These are phyloP conservation scores for Trapa incisa DNA, from an alignment of 345 rosid genomes.

Conservation along the genomic window DNA sequence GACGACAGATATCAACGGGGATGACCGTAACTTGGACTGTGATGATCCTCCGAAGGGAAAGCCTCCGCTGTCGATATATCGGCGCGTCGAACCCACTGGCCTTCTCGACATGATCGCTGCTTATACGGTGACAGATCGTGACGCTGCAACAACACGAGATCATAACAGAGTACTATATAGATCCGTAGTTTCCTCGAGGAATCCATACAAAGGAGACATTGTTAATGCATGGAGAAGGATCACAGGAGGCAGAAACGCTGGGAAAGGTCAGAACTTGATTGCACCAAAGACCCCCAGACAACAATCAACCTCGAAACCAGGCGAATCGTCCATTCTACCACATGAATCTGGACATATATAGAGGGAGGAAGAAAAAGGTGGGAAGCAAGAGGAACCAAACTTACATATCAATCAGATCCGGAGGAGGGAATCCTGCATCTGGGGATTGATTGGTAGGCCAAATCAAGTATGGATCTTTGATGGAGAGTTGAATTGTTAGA, in stretches of 20 bases:
- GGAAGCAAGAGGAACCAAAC: neutral
- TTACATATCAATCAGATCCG: neutral
- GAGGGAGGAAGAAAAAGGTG: neutral
- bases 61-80: slow-evolving; percentile 60
- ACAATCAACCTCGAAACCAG: neutral
- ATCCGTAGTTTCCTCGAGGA: neutral
- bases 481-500: too few relatives aligned
- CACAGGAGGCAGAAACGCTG: too few relatives aligned
- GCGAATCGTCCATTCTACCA: neutral
- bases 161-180: neutral
- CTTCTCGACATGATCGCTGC: slow-evolving; percentile 59
- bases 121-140: neutral
- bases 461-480: neutral
- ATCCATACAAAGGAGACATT: neutral
- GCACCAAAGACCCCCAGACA: neutral
- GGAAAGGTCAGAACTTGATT: neutral
- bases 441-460: neutral
- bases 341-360: neutral
- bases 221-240: too few relatives aligned
- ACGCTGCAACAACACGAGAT: neutral
- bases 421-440: neutral
- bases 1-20: slow-evolving; percentile 57
- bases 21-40: slow-evolving; percentile 73
- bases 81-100: slow-evolving; percentile 65
- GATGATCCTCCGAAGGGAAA: slow-evolving; percentile 60